These are phyloP conservation scores for Cordyceps cicadae DNA, from an alignment of 2,329 filamentous ascomycete species.

Conservation along the genomic window DNA sequence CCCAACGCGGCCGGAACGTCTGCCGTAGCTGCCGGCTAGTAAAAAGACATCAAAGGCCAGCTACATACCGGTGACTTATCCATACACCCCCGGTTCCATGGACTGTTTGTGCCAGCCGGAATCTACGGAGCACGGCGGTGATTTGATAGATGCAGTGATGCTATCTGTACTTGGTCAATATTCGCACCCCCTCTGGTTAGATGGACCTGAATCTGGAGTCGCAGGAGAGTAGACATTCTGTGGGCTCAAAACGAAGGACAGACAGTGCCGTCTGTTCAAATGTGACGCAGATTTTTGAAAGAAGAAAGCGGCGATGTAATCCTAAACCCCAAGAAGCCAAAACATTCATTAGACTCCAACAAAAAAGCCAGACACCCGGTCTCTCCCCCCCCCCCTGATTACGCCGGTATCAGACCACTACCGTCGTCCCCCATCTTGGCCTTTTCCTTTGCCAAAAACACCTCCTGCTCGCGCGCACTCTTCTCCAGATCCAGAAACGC, in stretches of 20 bases:
- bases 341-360: not conserved
- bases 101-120: no score
- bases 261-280: no score
- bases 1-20: conserved; percentile 29
- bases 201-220: no score
- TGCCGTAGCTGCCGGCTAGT: conserved; percentile 21
- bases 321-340: not conserved
- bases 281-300: not conserved
- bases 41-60: conserved; percentile 9
- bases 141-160: no score
- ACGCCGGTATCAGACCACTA: not conserved
- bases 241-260: no score
- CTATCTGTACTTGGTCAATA: no score
- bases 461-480: conserved; percentile 50
- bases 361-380: not conserved
- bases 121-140: no score
- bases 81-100: not conserved
- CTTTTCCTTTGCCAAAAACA: conserved; percentile 37
- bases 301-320: conserved; percentile 1
- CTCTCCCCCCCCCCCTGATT: not conserved
- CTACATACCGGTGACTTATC: no score
- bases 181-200: no score
- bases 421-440: conserved; percentile 12
- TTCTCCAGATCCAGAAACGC: conserved; percentile 53
- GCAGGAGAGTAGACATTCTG: no score